These are phyloP conservation scores for Eucalyptus globulus DNA, from an alignment of 345 rosid species.

Conservation along the genomic window DNA sequence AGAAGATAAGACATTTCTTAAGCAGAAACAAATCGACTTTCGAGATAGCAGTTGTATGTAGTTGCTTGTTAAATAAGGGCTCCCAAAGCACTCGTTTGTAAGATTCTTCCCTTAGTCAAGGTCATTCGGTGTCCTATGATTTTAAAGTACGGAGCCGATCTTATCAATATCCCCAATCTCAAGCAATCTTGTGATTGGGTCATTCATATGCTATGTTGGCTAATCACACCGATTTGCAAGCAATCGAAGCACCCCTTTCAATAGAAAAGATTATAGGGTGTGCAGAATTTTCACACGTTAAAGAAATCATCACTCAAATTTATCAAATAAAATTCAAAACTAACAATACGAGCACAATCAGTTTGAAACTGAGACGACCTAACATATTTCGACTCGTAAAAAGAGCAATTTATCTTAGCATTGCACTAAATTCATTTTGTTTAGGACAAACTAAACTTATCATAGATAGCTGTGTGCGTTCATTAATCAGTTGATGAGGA, in stretches of 20 bases:
- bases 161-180: not conserved
- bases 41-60: not conserved
- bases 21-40: not conserved
- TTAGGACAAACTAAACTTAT: not conserved
- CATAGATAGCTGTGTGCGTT: not conserved
- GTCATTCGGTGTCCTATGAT: not conserved
- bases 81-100: not conserved
- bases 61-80: not conserved
- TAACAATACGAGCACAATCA: fast-evolving
- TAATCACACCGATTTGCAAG: not conserved
- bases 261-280: not conserved
- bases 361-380: not conserved
- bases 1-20: not conserved
- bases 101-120: not conserved
- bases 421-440: not conserved
- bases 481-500: not conserved
- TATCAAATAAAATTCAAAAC: not conserved
- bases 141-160: not conserved
- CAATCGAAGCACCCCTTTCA: not conserved
- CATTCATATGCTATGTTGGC: not conserved
- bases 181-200: not conserved
- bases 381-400: not conserved
- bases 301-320: not conserved
- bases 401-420: not conserved
- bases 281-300: not conserved